Conservation (phyloP, 208 protist species). For the Acanthamoeba castellanii region DNA sequence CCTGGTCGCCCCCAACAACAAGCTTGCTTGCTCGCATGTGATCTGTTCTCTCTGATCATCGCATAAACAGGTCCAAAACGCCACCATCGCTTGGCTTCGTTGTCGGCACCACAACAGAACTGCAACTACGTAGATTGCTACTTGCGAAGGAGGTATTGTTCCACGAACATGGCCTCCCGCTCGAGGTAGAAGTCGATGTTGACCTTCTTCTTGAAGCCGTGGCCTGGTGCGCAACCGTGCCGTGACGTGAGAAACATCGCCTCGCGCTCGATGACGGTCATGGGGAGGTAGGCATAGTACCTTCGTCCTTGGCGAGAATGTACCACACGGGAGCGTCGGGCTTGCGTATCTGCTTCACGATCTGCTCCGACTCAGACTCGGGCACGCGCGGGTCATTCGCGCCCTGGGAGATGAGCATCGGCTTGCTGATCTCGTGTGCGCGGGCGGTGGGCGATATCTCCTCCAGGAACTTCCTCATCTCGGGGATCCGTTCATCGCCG, state of each 20-base stretch:
- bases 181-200: constrained; percentile 64
- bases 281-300: not conserved
- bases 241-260: not conserved
- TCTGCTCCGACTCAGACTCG: constrained; percentile 29
- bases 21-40: too few species aligned
- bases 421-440: constrained; percentile 52
- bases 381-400: constrained; percentile 57
- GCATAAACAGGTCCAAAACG: too few species aligned
- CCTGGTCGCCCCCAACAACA: too few species aligned
- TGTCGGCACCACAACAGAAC: not conserved
- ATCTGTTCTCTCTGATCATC: too few species aligned
- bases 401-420: constrained; percentile 65
- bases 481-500: constrained; percentile 50
- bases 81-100: too few species aligned
- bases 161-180: constrained; percentile 53
- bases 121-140: too few species aligned
- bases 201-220: constrained; percentile 59
- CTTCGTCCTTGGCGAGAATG: constrained; percentile 66
- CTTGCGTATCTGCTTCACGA: constrained; percentile 41
- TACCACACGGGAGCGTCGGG: constrained; percentile 26
- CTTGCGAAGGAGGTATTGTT: not conserved
- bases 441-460: not conserved
- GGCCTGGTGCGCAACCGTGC: not conserved
- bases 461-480: constrained; percentile 37
- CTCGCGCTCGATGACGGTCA: not conserved